These are phyloP conservation scores for Crithidia sp. DNA, from an alignment of 208 protist species.

Conservation along the genomic window DNA sequence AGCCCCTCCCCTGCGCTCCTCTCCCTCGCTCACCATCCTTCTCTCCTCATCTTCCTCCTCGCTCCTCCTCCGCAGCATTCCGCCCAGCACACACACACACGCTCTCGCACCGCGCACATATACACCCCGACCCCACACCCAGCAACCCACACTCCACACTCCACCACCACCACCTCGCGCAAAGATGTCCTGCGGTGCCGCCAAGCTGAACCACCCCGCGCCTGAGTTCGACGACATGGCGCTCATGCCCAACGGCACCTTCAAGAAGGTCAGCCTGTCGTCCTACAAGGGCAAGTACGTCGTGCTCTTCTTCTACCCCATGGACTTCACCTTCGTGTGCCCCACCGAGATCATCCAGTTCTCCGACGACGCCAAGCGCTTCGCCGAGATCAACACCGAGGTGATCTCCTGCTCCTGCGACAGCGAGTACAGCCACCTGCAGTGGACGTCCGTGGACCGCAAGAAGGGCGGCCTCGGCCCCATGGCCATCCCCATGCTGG, in stretches of 20 bases:
- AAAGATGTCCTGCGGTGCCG: constrained; percentile 21
- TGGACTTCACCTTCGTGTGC: constrained; percentile 98
- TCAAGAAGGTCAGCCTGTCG: constrained; percentile 91
- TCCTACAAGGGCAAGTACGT: constrained; percentile 95
- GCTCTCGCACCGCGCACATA: too few relatives aligned
- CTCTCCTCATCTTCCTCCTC: too few relatives aligned
- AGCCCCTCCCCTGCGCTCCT: too few relatives aligned
- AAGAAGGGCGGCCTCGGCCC: constrained; percentile 97
- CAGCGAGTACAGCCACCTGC: constrained; percentile 96
- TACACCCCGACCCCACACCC: too few relatives aligned
- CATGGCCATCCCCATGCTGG: constrained; percentile 96
- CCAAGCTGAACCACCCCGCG: constrained; percentile 84
- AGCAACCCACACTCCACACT: background rate
- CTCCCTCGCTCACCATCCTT: too few relatives aligned
- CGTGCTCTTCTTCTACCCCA: constrained; percentile 97
- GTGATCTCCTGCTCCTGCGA: constrained; percentile 94
- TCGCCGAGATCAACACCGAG: constrained; percentile 88
- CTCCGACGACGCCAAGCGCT: constrained; percentile 92
- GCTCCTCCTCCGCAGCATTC: too few relatives aligned
- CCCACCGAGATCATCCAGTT: constrained; percentile 98
- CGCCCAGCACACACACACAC: too few relatives aligned
- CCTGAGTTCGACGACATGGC: constrained; percentile 91
- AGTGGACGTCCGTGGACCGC: constrained; percentile 95
- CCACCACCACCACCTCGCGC: background rate
- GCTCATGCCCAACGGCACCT: constrained; percentile 93